phyloP scores from a whole-genome alignment of 768 basidiomycete species.

The Leccinum subtestaceum region DNA sequence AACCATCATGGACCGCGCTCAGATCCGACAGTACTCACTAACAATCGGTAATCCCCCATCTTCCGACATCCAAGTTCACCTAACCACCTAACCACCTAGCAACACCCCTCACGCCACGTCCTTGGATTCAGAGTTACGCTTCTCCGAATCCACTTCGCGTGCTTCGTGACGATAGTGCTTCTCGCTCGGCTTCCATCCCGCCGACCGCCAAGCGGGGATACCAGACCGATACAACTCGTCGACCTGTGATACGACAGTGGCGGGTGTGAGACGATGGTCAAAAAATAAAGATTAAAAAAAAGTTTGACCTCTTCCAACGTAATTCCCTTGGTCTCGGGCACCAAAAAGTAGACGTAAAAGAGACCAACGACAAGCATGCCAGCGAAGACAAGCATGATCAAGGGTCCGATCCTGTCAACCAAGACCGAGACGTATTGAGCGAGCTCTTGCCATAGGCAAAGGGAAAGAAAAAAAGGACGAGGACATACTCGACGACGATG shows the following conservation, averaged over 20 bases:
- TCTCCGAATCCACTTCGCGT: conserved; percentile 14
- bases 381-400: conserved; percentile 76
- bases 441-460: neutral
- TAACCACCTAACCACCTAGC: neutral
- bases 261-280: neutral
- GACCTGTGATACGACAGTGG: conserved; percentile 40
- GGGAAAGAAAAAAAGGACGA: neutral
- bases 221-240: conserved; percentile 73
- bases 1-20: neutral
- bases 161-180: conserved; percentile 34
- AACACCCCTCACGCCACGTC: conserved; percentile 8
- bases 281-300: neutral
- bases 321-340: conserved; percentile 81
- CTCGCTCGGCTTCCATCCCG: conserved; percentile 51
- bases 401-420: conserved; percentile 56
- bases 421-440: neutral
- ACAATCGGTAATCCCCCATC: neutral
- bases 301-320: conserved; percentile 60
- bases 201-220: conserved; percentile 64
- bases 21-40: neutral
- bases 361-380: conserved; percentile 69
- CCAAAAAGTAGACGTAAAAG: conserved; percentile 69
- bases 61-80: neutral
- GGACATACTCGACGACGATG: conserved; percentile 51
- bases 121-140: conserved; percentile 22